Evolutionary conservation across 2,329 filamentous ascomycete genomes (phyloP).

Genomic region (Stagonosporopsis vannaccii): DNA sequence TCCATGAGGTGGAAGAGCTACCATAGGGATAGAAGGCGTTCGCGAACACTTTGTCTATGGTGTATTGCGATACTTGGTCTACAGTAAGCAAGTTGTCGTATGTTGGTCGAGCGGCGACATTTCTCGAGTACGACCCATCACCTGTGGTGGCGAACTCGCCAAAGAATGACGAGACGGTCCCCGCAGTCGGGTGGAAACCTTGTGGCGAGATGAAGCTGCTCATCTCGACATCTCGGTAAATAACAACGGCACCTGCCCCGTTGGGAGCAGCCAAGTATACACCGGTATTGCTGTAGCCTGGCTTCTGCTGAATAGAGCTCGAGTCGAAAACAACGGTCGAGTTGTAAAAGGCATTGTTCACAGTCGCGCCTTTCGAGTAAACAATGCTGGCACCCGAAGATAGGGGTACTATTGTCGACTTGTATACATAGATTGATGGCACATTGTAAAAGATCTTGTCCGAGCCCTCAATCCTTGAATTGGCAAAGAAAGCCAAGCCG

Average conservation of each 20-base stretch:
- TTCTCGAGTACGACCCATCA: conserved; percentile 50
- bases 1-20: conserved; percentile 47
- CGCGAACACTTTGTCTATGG: conserved; percentile 44
- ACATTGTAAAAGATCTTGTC: conserved; percentile 55
- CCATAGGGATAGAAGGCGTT: conserved; percentile 45
- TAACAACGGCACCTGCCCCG: conserved; percentile 49
- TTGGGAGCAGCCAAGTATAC: conserved; percentile 56
- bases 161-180: conserved; percentile 42
- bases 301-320: conserved; percentile 46
- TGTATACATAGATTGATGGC: conserved; percentile 53
- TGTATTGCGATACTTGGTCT: conserved; percentile 47
- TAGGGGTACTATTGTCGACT: conserved; percentile 53
- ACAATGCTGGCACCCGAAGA: conserved; percentile 46
- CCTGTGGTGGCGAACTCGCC: conserved; percentile 54
- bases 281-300: conserved; percentile 46
- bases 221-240: conserved; percentile 53
- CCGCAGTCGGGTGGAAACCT: conserved; percentile 45
- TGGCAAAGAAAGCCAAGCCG: conserved; percentile 51
- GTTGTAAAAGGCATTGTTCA: conserved; percentile 33
- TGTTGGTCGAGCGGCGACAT: conserved; percentile 40
- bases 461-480: conserved; percentile 55
- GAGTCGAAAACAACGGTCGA: conserved; percentile 55
- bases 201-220: conserved; percentile 49
- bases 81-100: conserved; percentile 48
- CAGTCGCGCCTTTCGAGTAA: conserved; percentile 50